Base-by-base conservation (phyloP, 2,329 filamentous ascomycete genomes). In the Alternaria sp. region DNA sequence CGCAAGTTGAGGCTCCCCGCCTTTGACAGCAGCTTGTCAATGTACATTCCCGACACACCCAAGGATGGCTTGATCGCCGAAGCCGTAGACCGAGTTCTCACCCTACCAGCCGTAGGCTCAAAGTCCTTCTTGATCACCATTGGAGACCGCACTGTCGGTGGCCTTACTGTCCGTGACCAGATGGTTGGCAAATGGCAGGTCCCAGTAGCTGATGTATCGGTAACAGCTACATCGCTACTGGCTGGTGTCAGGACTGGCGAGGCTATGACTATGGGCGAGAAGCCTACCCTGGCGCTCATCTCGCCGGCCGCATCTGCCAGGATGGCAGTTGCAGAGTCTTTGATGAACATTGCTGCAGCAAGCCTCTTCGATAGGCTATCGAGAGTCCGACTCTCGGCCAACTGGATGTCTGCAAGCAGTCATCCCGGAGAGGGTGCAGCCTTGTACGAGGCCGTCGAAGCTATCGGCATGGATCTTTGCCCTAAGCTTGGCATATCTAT, bases 91-190 rank as follows among this genome's bases (percentile, higher is more conserved):
- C 86, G 93, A 65, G 93, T 98, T 3, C 89, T 98, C 58, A 88
- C 89, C 54, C 85, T 98, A 56, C 95, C 96, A 19, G 88, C 94
- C 2, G 96, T 98, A 21, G 95, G 93, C n/a, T 97, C 94, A 21
- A 98, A 98, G 82, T 93, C 91, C 21, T 99, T 98, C 84, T 86
- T 99, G 40, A 97, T 99, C 75, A 98, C 96, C 2, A 99, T 98
- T 69, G 94, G 92, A 54, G 96, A 98, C 80, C 89, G 96, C 66
- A 93, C 91, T 26, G 94, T 98, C 28, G 95, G 95, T 68, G 96
- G 95, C 54, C 86, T 98, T 61, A 93, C 93, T 8, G 89, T 91
- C 10, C 88, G 94, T 67, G 96, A 98, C 77, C 96, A 98, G 80
- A 94, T 98, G 88, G 95, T 97, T 57, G 96, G 96, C 1, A 93